These are phyloP conservation scores for Euphorbia lathyris DNA, from an alignment of 345 rosid genomes.

Conservation along the genomic window DNA sequence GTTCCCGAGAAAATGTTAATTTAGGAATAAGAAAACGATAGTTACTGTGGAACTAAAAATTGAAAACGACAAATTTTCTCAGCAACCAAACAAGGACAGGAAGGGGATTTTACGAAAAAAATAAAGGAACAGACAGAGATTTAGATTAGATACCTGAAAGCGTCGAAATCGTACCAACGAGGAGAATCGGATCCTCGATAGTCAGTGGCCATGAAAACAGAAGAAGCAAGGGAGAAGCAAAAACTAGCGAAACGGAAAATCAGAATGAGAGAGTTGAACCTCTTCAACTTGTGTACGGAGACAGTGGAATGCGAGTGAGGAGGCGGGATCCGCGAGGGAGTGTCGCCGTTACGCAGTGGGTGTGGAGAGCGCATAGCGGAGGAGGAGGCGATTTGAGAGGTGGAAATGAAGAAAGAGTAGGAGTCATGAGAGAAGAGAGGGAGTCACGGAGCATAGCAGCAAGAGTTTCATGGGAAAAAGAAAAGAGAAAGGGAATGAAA, in stretches of 20 bases:
- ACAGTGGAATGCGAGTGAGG: conserved; percentile 71
- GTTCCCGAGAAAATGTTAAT: conserved; percentile 1
- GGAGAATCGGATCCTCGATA: conserved; percentile 54
- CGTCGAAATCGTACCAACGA: conserved; percentile 84
- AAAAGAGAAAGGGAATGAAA: conserved; percentile 7
- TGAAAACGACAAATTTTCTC: conserved; percentile 2
- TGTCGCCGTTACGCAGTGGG: conserved; percentile 57
- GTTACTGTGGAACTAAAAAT: not conserved
- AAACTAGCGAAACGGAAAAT: conserved; percentile 72
- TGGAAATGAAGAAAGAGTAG: not conserved
- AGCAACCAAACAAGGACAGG: conserved; percentile 6
- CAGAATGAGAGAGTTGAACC: conserved; percentile 73
- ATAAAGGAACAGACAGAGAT: too few relatives aligned
- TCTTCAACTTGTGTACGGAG: conserved; percentile 67
- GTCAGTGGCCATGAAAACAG: conserved; percentile 85
- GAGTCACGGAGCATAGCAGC: conserved; percentile 39
- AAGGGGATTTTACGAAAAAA: not conserved
- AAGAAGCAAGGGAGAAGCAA: conserved; percentile 74
- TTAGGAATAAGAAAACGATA: not conserved
- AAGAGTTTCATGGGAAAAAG: conserved; percentile 21
- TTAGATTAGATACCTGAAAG: conserved; percentile 97
- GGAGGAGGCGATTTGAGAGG: conserved; percentile 7
- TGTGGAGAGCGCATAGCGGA: conserved; percentile 64
- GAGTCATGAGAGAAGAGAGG: conserved; percentile 6
- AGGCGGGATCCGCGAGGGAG: conserved; percentile 39